phyloP scores from a whole-genome alignment of 2,329 filamentous ascomycete genomes.

The Colletotrichum godetiae region DNA sequence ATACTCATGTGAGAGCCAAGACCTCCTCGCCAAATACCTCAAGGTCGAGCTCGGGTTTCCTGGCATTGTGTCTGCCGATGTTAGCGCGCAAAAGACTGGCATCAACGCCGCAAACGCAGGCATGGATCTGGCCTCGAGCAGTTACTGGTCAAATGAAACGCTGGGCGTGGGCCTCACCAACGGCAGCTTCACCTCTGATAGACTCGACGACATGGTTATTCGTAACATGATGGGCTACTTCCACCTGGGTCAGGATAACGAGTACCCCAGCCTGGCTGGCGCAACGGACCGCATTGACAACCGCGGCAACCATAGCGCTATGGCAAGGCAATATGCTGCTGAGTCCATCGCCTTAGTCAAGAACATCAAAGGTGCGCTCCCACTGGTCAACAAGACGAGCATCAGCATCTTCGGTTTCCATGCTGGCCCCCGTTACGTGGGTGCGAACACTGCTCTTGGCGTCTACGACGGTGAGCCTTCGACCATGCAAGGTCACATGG shows the following conservation, averaged over 20 bases:
- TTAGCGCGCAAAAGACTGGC: constrained; percentile 37
- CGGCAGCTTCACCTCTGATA: constrained; percentile 64
- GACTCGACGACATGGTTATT: constrained; percentile 72
- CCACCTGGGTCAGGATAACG: constrained; percentile 64
- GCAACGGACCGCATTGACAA: constrained; percentile 69
- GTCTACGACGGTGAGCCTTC: constrained; percentile 57
- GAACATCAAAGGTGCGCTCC: constrained; percentile 73
- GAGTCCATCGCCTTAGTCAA: constrained; percentile 78
- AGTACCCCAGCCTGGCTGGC: constrained; percentile 65
- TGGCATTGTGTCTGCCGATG: constrained; percentile 37
- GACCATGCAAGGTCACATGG: constrained; percentile 57
- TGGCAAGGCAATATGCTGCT: constrained; percentile 60
- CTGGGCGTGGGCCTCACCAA: constrained; percentile 69
- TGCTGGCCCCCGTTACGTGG: constrained; percentile 55
- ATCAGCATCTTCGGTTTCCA: constrained; percentile 43
- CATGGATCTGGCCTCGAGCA: constrained; percentile 49
- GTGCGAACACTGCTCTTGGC: constrained; percentile 70
- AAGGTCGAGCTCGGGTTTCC: constrained; percentile 44
- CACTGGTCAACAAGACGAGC: constrained; percentile 59
- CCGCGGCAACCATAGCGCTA: constrained; percentile 59
- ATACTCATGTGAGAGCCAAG: constrained; percentile 40
- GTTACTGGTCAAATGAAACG: constrained; percentile 66
- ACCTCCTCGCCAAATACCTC: constrained; percentile 38
- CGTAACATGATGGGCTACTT: constrained; percentile 65
- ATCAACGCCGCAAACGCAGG: constrained; percentile 43